Evolutionary conservation across 192 early-diverging fungal genomes (phyloP).

Genomic region (Geranomyces variabilis): DNA sequence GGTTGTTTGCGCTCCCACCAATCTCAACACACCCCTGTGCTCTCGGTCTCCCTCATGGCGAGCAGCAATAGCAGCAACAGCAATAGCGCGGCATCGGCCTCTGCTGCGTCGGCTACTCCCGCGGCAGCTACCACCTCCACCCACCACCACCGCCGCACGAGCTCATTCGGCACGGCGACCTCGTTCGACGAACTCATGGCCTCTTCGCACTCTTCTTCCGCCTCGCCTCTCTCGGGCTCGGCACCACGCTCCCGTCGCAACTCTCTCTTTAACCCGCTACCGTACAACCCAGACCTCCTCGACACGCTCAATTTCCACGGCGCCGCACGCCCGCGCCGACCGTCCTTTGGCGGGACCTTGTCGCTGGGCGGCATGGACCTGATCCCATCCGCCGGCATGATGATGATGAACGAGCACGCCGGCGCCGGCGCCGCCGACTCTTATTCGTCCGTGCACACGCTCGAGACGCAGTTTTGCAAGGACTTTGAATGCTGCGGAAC

Average conservation of each 20-base stretch:
- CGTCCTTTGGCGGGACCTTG: slow-evolving; percentile 25
- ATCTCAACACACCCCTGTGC: too few relatives aligned
- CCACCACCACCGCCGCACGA: too few relatives aligned
- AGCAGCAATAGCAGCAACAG: too few relatives aligned
- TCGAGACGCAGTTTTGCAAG: slow-evolving; percentile 26
- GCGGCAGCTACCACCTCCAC: too few relatives aligned
- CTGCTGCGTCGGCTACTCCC: too few relatives aligned
- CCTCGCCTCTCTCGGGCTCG: too few relatives aligned
- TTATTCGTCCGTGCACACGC: neutral
- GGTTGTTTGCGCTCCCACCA: too few relatives aligned
- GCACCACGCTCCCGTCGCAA: slow-evolving; percentile 1
- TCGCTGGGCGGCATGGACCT: slow-evolving; percentile 34
- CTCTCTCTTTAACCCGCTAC: slow-evolving; percentile 18
- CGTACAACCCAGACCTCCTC: slow-evolving; percentile 32
- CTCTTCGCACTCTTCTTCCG: too few relatives aligned
- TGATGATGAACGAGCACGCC: neutral
- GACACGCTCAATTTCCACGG: slow-evolving; percentile 34
- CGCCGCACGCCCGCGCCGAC: slow-evolving; percentile 25
- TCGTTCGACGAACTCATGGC: too few relatives aligned
- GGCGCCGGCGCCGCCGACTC: neutral
- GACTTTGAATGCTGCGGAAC: slow-evolving; percentile 32
- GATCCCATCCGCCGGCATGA: slow-evolving; percentile 24
- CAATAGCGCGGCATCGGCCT: too few relatives aligned
- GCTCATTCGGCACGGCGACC: too few relatives aligned
- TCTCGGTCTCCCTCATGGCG: too few relatives aligned